Conservation (phyloP, 306 rosid genomes). For the Cucumis melo region DNA sequence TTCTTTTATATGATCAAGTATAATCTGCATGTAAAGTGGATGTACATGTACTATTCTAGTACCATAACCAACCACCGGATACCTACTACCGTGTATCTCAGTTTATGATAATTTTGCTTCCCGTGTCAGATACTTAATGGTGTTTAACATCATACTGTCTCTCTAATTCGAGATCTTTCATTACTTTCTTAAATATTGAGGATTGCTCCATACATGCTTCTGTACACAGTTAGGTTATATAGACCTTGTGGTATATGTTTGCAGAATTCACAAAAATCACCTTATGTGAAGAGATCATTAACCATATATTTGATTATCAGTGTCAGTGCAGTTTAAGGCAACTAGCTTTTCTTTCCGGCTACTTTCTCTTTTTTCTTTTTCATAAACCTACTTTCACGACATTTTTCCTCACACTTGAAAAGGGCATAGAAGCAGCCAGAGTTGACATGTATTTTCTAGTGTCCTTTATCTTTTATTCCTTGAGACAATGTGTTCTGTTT, state of each 20-base stretch:
- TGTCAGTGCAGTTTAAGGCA: not conserved
- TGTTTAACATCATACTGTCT: not conserved
- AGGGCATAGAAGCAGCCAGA: not conserved
- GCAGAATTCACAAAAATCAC: not conserved
- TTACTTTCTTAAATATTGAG: not conserved
- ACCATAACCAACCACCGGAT: not conserved
- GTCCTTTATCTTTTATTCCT: not conserved
- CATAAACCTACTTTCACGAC: not conserved
- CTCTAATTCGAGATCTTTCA: not conserved
- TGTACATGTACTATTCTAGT: not conserved
- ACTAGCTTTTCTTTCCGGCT: not conserved
- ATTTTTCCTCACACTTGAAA: not conserved
- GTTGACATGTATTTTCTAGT: not conserved
- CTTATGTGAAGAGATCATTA: not conserved
- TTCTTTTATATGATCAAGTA: not conserved
- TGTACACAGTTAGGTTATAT: not conserved
- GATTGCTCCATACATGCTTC: not conserved
- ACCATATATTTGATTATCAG: not conserved
- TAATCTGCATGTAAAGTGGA: not conserved
- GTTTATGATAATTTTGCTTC: not conserved
- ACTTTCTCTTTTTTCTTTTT: not conserved
- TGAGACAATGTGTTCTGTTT: not conserved
- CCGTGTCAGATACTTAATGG: not conserved
- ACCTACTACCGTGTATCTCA: not conserved
- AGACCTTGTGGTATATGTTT: not conserved